Evolutionary conservation across 2,329 filamentous ascomycete species (phyloP), one percentile per base, ranked within the genome.

Genomic region (Ciborinia camelliae): DNA sequence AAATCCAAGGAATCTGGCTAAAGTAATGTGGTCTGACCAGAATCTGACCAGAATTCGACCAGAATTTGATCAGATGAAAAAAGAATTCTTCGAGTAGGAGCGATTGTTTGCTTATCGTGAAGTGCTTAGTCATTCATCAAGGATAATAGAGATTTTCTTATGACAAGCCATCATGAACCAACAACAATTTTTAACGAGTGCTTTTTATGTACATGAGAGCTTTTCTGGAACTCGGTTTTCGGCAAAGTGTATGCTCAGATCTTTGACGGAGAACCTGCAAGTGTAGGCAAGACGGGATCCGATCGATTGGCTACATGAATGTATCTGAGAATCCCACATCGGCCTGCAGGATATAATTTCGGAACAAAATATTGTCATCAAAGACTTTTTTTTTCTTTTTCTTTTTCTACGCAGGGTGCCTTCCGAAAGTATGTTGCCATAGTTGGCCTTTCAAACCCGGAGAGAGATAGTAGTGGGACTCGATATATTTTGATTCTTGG

Each of bases 291-390:
- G n/a, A 18, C 2, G 4, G 1, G 20, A 52, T 37, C 50, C 47
- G 41, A 47, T 59, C 41, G 30, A 59, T 26, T n/a, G 41, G 28
- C 5, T 59, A 59, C n/a, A 47, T 59, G 55, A 41, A 59, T 59
- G 47, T 35, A 47, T 53, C 23, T 28, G 15, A 12, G 15, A 55
- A 55, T 30, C 28, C 28, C 15, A 15, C 23, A 41, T 28, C 26
- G 8, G 30, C n/a, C 41, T 58, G 41, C 39, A 43, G 43, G 18
- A 57, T 23, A 57, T 15, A 45, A 45, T 32, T 32, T 57, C 54
- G 39, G 28, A 45, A n/a, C n/a, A n/a, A n/a, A n/a, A n/a, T n/a
- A n/a, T n/a, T n/a, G n/a, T n/a, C n/a, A 23, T 2, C 8, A n/a
- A 10, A 12, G 26, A 45, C 54, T 3, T 14, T 15, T 26, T 18